Base-by-base conservation (phyloP, 768 basidiomycete species). In the Leucosporidium yakuticum region DNA sequence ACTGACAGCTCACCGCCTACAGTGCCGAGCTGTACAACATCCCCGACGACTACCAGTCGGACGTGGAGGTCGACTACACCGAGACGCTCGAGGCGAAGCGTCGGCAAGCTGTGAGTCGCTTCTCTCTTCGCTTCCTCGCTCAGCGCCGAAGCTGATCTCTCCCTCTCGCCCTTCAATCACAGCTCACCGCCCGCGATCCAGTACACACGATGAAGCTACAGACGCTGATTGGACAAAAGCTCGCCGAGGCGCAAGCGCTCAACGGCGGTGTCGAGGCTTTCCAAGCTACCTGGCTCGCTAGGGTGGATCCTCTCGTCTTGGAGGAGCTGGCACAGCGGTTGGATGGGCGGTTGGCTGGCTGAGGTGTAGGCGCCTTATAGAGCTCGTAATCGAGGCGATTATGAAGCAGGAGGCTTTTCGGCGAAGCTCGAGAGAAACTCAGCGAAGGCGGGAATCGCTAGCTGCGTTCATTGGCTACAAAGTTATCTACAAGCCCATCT, bases 31-130 rank as follows among this genome's bases (percentile, higher is more conserved):
- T 71, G 21, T 74, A 74, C 47, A 27, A 61, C 7, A 34, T 68
- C 0, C 48, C 63, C 4, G 68, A 74, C 56, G 70, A 72, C 61
- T 70, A 73, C 54, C 55, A 68, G 25, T 59, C 57, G 23, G 73
- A 67, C 20, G 44, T 66, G 7, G 73, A 71, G n/a, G 60, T 62
- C 49, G 83, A 82, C n/a, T 84, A 84, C 15, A 83, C 88, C 77
- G 86, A 83, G 12, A 90, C 88, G 2, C 81, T 85, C 9, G 91
- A 94, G 77, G 87, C 87, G 71, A 79, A 82, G n/a, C 87, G 91
- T 39, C 85, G 90, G 53, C 85, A 86, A 80, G 79, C 80, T 65
- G 91, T 92, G 77, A 47, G 84, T 79, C 4, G 72, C 39, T 25
- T 32, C 4, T 20, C 32, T 21, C 21, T 0, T 34, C 34, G 15